Base-by-base conservation (phyloP, 2,329 filamentous ascomycete species). In the Xenoacremonium recifei region DNA sequence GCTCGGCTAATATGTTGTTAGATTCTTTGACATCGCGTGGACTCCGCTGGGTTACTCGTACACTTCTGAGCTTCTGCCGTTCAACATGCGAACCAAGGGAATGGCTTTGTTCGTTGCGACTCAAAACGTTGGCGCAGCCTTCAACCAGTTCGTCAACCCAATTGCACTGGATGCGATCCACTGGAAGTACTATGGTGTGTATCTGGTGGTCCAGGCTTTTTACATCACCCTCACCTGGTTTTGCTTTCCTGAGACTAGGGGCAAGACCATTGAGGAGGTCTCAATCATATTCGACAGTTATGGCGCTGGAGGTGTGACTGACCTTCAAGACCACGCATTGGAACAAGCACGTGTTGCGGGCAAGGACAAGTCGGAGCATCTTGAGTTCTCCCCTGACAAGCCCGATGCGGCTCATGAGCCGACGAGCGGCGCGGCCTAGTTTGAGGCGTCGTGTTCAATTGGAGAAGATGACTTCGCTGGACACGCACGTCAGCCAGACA, bases 1-100 rank as follows among this genome's bases (percentile, higher is more conserved):
- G n/a, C n/a, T n/a, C n/a, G n/a, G n/a, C n/a, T n/a, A n/a, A n/a
- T n/a, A n/a, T n/a, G n/a, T n/a, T n/a, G n/a, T n/a, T n/a, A n/a
- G n/a, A n/a, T 54, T 49, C 25, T 58, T 57, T 32, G 49, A 53
- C 11, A 53, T 55, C 7, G 55, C 51, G 4, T 59, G 57, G 50
- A 56, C 56, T 6, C 56, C 57, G 4, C 27, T 61, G 4, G 47
- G 55, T 0, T 51, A 55, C 29, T 48, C 47, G 0, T 61, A 61
- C 33, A 49, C 51, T 0, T 49, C 54, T 7, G 57, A 60, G 42
- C 58, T 61, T 20, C 38, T 61, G 1, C 58, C 57, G 0, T 61
- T 57, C 15, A 50, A 49, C 5, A 45, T 60, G 2, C 48, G 58
- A 6, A 21, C 57, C 16, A 60, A 60, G 33, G 57, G 57, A 1